These are phyloP conservation scores for Cladosporium austrohemisphaericum DNA, from an alignment of 2,329 filamentous ascomycete species.

Conservation along the genomic window DNA sequence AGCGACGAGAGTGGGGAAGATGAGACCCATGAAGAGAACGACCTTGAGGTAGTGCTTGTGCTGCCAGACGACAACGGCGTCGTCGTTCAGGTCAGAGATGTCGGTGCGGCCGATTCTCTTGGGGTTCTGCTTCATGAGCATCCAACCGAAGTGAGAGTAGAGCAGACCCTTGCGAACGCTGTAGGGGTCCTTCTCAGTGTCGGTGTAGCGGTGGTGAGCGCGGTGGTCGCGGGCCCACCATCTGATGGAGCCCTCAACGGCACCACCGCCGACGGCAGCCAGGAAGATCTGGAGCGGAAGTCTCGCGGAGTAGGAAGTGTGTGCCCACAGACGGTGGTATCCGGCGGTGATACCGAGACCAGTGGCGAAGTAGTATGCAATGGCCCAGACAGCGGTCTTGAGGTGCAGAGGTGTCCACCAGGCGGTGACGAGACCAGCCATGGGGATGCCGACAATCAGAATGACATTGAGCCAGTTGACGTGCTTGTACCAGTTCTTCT, in stretches of 20 bases:
- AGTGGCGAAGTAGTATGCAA: slow-evolving; percentile 80
- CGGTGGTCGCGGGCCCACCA: slow-evolving; percentile 89
- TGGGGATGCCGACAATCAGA: slow-evolving; percentile 73
- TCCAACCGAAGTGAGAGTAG: slow-evolving; percentile 84
- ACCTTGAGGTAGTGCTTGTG: slow-evolving; percentile 82
- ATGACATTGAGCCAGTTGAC: slow-evolving; percentile 89
- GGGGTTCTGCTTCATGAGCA: slow-evolving; percentile 90
- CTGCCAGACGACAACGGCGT: slow-evolving; percentile 80
- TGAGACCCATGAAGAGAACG: slow-evolving; percentile 70
- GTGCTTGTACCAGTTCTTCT: slow-evolving; percentile 83
- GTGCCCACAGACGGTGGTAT: slow-evolving; percentile 82
- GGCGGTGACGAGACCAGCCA: slow-evolving; percentile 68
- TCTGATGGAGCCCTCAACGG: slow-evolving; percentile 78
- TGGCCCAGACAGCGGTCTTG: slow-evolving; percentile 69
- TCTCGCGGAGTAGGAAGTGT: slow-evolving; percentile 75
- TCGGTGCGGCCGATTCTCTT: slow-evolving; percentile 85
- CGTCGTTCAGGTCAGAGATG: slow-evolving; percentile 83
- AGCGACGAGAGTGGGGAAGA: slow-evolving; percentile 71
- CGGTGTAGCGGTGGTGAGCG: slow-evolving; percentile 86
- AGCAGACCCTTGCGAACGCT: slow-evolving; percentile 83
- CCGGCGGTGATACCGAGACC: slow-evolving; percentile 47
- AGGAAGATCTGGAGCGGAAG: slow-evolving; percentile 77
- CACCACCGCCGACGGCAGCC: slow-evolving; percentile 74
- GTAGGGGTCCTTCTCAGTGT: slow-evolving; percentile 89
- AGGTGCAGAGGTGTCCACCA: slow-evolving; percentile 72